phyloP scores from a whole-genome alignment of 495 filamentous ascomycete species.

The Lasiosphaeriaceae sp. region DNA sequence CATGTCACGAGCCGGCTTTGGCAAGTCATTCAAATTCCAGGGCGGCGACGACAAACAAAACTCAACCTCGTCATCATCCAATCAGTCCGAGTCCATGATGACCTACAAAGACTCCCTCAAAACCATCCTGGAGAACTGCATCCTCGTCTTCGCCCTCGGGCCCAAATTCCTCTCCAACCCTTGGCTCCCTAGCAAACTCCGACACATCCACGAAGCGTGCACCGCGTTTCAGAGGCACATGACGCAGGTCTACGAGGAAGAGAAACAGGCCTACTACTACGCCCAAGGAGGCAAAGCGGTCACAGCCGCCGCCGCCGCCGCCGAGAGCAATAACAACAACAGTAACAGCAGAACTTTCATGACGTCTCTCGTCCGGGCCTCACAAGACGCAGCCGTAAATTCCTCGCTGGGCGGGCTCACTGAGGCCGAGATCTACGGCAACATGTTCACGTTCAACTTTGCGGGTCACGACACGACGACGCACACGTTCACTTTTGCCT shows the following conservation, averaged over 20 bases:
- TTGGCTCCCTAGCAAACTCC: constrained; percentile 25
- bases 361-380: no score
- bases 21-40: constrained; percentile 35
- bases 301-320: no score
- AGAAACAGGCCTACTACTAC: no score
- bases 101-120: constrained; percentile 33
- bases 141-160: constrained; percentile 29
- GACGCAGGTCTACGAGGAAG: constrained; percentile 23
- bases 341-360: no score
- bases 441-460: constrained; percentile 52
- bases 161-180: constrained; percentile 17
- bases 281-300: no score
- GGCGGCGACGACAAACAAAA: constrained; percentile 11
- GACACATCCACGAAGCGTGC: constrained; percentile 21
- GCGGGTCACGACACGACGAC: constrained; percentile 56
- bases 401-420: constrained; percentile 19
- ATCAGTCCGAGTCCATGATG: no score
- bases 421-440: constrained; percentile 44
- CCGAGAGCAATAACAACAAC: neutral
- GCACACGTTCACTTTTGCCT: constrained; percentile 45
- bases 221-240: constrained; percentile 27
- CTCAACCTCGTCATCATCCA: neutral
- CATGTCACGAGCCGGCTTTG: constrained; percentile 40
- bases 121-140: constrained; percentile 29
- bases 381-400: neutral